Evolutionary conservation across 2,329 filamentous ascomycete genomes (phyloP), one percentile per base, ranked within the genome.

Genomic region (Coniochaeta hoffmannii): DNA sequence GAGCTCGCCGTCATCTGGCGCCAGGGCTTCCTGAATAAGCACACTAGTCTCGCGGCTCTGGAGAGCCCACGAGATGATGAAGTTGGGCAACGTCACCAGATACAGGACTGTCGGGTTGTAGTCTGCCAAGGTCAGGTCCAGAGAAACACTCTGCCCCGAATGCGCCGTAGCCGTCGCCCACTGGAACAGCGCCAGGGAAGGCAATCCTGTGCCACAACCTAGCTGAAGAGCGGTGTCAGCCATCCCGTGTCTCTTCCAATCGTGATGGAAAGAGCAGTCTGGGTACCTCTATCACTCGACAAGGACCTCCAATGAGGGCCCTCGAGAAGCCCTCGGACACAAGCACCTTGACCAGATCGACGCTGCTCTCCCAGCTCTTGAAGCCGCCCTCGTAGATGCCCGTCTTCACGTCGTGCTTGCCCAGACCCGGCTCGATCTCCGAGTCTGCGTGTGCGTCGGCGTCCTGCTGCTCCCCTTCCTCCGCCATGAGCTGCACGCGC

Each of bases 321-420:
- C 71, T 62, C 51, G 73, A 68, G 12, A 64, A 54, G 26, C 72
- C 68, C 26, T 75, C 74, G 2, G 67, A 64, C 0, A 76, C 76
- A 30, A 86, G 69, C n/a, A 87, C 82, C 65, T 85, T 88, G 53
- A 89, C 87, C 17, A 94, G 76, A 67, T 94, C 89, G 53, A 91
- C 77, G 57, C 87, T 90, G 71, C 89, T 92, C 73, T 94, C 89
- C 89, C 89, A 94, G 64, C 87, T 92, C 74, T 94, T 94, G 74
- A 93, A 91, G 24, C 89, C 89, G 56, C 89, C 89, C 71, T 94
- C 89, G 70, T 94, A 94, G 57, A 93, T 82, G 53, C 89, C 89
- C 55, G 88, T 88, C 68, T 85, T 87, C 60, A 94, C 85, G 69
- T 94, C 89, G 60, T 88, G 84, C 59, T 80, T 77, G 36, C 83